Base-by-base conservation (phyloP, 495 filamentous ascomycete genomes). In the Cenococcum geophilum region DNA sequence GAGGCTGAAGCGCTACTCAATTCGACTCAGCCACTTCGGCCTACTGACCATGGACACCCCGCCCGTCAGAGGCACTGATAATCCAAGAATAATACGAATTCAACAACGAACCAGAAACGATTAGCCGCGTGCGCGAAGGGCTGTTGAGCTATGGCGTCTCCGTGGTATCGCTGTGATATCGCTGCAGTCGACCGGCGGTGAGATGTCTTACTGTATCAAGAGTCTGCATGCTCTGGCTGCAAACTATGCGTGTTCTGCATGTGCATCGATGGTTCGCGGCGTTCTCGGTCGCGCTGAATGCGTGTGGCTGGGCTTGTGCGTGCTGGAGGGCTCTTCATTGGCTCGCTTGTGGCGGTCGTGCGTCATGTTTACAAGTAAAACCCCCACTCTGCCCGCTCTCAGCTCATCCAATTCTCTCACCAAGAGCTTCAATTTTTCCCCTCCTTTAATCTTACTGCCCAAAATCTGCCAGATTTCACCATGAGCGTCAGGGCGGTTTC, bases 401-500 rank as follows among this genome's bases (percentile, higher is more conserved):
- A 52, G 22, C 5, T 52, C 49, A 25, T 32, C 49, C 49, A 18
- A 52, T 16, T 16, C 40, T 16, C 40, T 45, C 49, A 22, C 21
- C 49, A 52, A 25, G n/a, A 52, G 49, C 49, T 52, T 27, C 49
- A 23, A 6, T 52, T 52, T 52, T 32, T 27, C 16, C 23, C 2
- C 12, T 52, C 21, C 61, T 23, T 25, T 45, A 5, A 12, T 11
- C 35, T 27, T 57, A 43, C 60, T 57, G 50, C 57, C 60, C 51
- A 60, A 59, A 58, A 3, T 16, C 21, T 55, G 49, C n/a, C n/a
- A 11, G 47, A 52, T 21, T n/a, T 61, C 14, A 55, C 11, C 55
- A 58, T 93, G 88, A 86, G 83, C 68, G 76, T 89, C 74, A 81
- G 88, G 73, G 86, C 82, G 14, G 85, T 95, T 62, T 81, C 84